Base-by-base conservation (phyloP, 768 basidiomycete species). In the Tulasnella sp. region DNA sequence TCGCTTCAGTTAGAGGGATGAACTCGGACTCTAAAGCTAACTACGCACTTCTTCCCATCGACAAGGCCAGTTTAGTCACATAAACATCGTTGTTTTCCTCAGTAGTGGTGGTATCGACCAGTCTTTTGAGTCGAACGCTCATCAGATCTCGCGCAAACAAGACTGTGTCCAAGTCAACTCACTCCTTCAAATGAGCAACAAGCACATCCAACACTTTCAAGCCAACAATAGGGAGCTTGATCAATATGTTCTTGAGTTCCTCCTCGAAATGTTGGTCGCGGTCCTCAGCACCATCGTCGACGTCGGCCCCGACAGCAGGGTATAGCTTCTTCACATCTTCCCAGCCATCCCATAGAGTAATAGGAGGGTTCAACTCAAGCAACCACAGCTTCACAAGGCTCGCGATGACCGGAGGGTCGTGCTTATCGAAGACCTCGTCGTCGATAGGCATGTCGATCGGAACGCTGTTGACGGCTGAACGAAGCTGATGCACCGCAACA, bases 261-360 rank as follows among this genome's bases (percentile, higher is more conserved):
- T 91, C 91, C 82, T 91, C 88, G 28, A 94, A 85, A 80, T 90
- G 91, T 74, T 93, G 89, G 78, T 92, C 89, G 77, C 91, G 89
- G 31, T 89, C 89, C 24, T 92, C 93, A n/a, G 84, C 83, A 83
- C 90, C 91, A 0, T 85, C 84, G 37, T 89, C 84, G 14, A 90
- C 89, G 37, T 93, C 92, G 78, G 94, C 90, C 86, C 80, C 54
- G 72, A 74, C 76, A 73, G 88, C 89, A 7, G 95, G 96, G 84
- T 98, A 98, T n/a, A 98, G 82, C 82, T 91, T 92, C 78, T 94
- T 90, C 81, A 97, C 88, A 42, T 98, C 96, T 64, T 97, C 96
- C 94, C 96, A 99, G 72, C 93, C 91, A 83, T 97, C 95, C 89
- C 93, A 97, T 73, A 94, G 87, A 24, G 91, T 90, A 16, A 98